A percentile compares a stretch with the other conserved stretches of the same genome.
phyloP scores from a whole-genome alignment of 257 asterid genomes.

The Scutellaria baicalensis region DNA sequence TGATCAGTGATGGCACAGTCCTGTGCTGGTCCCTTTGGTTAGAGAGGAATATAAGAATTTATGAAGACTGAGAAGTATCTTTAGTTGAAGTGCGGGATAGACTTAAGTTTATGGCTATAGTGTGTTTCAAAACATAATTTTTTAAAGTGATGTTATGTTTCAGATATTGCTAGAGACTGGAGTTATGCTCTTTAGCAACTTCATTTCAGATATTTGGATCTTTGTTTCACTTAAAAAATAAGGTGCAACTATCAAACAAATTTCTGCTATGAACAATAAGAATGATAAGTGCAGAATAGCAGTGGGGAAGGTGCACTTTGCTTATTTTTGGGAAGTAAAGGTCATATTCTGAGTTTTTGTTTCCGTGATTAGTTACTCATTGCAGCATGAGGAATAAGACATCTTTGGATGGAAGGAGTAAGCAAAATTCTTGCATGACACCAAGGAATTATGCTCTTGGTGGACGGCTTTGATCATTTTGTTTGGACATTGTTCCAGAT shows the following conservation, averaged over 20 bases:
- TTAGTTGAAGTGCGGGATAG: too few species aligned
- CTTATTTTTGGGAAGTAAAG: neutral
- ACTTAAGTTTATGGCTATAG: too few species aligned
- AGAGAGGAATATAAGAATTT: too few species aligned
- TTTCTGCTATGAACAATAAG: neutral
- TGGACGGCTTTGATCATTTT: neutral
- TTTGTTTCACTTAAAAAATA: neutral
- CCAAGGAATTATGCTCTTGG: neutral
- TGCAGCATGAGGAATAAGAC: neutral
- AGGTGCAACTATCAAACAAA: neutral
- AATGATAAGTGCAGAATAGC: neutral
- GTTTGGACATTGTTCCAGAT: conserved; percentile 1
- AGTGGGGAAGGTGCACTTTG: conserved; percentile 1
- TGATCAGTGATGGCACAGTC: too few species aligned
- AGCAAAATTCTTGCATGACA: neutral
- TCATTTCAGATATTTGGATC: neutral
- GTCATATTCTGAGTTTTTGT: neutral
- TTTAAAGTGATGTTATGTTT: too few species aligned
- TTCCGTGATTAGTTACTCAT: neutral
- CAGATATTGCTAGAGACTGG: too few species aligned
- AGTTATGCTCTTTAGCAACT: too few species aligned
- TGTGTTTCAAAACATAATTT: too few species aligned
- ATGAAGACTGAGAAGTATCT: too few species aligned
- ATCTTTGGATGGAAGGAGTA: neutral
- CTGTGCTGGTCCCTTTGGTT: too few species aligned